A percentile compares a stretch with the other conserved stretches of the same genome.
Evolutionary conservation across 164 flowering plant species (phyloP).

Genomic region (Liquidambar formosana): DNA sequence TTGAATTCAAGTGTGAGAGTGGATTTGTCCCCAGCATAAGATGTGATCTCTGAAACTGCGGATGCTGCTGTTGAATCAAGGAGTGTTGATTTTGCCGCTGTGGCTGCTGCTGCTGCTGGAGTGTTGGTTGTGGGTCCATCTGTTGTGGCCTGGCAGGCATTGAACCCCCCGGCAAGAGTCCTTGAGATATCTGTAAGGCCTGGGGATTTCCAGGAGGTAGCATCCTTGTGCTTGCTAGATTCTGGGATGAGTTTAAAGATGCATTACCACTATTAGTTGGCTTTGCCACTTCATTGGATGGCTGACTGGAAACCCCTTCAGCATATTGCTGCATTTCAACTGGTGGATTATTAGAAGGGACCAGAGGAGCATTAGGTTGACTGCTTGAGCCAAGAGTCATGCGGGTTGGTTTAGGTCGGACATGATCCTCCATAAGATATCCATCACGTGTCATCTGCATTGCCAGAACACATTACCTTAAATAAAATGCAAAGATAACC

Average conservation of each 20-base stretch:
- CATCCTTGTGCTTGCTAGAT: conserved; percentile 47
- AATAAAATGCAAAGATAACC: conserved; percentile 2
- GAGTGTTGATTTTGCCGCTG: conserved; percentile 40
- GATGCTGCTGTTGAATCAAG: conserved; percentile 55
- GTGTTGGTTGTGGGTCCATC: conserved; percentile 45
- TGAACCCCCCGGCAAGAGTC: conserved; percentile 50
- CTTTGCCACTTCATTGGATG: conserved; percentile 39
- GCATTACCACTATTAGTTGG: conserved; percentile 35
- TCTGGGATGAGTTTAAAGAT: conserved; percentile 46
- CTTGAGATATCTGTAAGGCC: conserved; percentile 71
- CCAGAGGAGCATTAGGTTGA: conserved; percentile 43
- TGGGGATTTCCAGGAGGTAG: conserved; percentile 71
- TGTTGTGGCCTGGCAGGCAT: conserved; percentile 59
- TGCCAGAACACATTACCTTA: background rate
- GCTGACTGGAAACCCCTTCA: conserved; percentile 54
- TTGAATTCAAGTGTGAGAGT: conserved; percentile 49
- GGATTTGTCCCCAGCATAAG: conserved; percentile 53
- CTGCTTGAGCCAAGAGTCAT: conserved; percentile 26
- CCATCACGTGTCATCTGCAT: conserved; percentile 88
- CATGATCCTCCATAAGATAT: conserved; percentile 46
- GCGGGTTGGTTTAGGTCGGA: conserved; percentile 55
- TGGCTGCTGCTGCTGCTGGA: conserved; percentile 42
- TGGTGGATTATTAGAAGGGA: conserved; percentile 31
- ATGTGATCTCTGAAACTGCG: conserved; percentile 69
- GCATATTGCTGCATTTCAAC: conserved; percentile 59